These are phyloP conservation scores for Apiospora phragmitis DNA, from an alignment of 2,329 filamentous ascomycete species.

Conservation along the genomic window DNA sequence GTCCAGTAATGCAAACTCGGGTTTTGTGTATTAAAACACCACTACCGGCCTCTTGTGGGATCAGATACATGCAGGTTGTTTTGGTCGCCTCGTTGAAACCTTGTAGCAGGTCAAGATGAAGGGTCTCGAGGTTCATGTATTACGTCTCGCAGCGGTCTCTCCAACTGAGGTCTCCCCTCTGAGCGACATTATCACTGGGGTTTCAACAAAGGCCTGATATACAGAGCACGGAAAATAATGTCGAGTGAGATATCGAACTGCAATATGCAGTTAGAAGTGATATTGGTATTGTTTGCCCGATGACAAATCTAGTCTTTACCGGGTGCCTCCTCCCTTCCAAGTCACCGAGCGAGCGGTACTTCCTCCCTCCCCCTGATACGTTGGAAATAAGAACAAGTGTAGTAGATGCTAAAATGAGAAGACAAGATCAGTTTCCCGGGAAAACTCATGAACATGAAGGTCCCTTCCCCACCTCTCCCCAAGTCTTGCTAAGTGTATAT, in stretches of 20 bases:
- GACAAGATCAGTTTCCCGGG: constrained; percentile 2
- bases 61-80: background rate
- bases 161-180: background rate
- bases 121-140: too few species aligned
- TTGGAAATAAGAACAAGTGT: background rate
- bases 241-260: background rate
- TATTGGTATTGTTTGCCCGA: background rate
- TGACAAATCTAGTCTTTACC: background rate
- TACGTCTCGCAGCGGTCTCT: background rate
- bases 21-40: background rate
- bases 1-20: background rate
- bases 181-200: too few species aligned
- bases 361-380: background rate
- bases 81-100: background rate
- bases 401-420: background rate
- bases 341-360: background rate
- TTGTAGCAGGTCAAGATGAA: background rate
- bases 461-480: background rate
- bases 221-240: background rate
- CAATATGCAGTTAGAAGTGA: background rate
- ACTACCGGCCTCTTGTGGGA: background rate
- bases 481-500: constrained; percentile 4
- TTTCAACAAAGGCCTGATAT: background rate
- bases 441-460: constrained; percentile 5
- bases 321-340: background rate